A percentile compares a stretch with the other conserved stretches of the same genome.
Conservation (phyloP, 202 grass and related monocot genomes). For the Digitaria exilis region DNA sequence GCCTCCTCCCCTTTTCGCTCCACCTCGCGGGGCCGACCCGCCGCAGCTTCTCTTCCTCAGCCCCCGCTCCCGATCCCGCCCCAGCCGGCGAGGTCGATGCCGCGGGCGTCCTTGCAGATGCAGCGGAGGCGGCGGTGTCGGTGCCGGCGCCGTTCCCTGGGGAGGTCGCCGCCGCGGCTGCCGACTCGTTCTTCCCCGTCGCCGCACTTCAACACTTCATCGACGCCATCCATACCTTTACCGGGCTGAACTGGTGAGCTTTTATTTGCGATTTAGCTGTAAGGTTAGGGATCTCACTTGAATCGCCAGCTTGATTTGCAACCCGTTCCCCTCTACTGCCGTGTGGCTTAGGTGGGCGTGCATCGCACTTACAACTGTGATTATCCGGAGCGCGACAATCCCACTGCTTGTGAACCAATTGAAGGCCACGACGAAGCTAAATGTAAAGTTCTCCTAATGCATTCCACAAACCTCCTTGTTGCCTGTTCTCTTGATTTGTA, state of each 20-base stretch:
- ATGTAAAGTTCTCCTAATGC: conserved; percentile 45
- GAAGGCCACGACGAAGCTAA: conserved; percentile 60
- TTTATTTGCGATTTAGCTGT: conserved; percentile 1
- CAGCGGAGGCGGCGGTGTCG: conserved; percentile 28
- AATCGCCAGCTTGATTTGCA: conserved; percentile 31
- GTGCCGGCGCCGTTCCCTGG: conserved; percentile 50
- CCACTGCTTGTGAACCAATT: conserved; percentile 76
- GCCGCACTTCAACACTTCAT: conserved; percentile 86
- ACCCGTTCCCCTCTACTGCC: neutral
- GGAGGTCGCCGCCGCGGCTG: conserved; percentile 79
- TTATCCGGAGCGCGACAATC: conserved; percentile 67
- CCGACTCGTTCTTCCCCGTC: conserved; percentile 62
- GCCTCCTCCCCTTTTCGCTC: conserved; percentile 42
- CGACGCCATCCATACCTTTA: conserved; percentile 70
- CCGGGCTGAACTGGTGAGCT: conserved; percentile 75
- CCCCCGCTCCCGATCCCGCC: neutral
- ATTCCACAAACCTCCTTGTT: conserved; percentile 28
- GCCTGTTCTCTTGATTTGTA: conserved; percentile 18
- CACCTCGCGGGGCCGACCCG: conserved; percentile 9
- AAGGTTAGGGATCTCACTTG: conserved; percentile 29
- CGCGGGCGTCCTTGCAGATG: conserved; percentile 37
- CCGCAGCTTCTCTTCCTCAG: conserved; percentile 46
- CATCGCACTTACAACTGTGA: conserved; percentile 62
- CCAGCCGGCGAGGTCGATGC: conserved; percentile 43
- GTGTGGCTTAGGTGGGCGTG: conserved; percentile 50